These are phyloP conservation scores for Solanum chiquidenum DNA, from an alignment of 257 asterid species.

Conservation along the genomic window DNA sequence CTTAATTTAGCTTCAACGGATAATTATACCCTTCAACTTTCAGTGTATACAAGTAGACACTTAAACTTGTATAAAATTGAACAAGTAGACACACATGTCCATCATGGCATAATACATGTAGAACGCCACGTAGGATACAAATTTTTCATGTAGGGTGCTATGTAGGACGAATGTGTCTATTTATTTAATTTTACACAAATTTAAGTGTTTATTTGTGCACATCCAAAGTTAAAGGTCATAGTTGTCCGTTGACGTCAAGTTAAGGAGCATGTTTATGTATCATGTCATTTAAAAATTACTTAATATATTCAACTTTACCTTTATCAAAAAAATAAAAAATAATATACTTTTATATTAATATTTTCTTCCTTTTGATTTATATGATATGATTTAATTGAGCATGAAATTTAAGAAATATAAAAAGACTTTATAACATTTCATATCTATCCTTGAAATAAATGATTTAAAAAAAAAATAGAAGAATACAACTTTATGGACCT, in stretches of 20 bases:
- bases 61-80: too few relatives aligned
- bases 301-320: too few relatives aligned
- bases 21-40: fast-evolving
- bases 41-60: fast-evolving
- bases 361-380: not conserved
- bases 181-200: too few relatives aligned
- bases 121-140: too few relatives aligned
- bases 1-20: fast-evolving
- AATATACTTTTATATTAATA: not conserved
- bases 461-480: not conserved
- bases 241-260: fast-evolving
- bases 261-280: too few relatives aligned
- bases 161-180: too few relatives aligned
- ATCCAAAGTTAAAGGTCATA: fast-evolving
- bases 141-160: too few relatives aligned
- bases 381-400: not conserved
- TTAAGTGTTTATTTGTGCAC: fast-evolving
- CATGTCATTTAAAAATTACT: too few relatives aligned
- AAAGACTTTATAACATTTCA: too few relatives aligned
- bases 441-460: not conserved
- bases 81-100: too few relatives aligned
- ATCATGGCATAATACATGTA: not conserved
- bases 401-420: not conserved
- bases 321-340: too few relatives aligned
- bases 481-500: not conserved